Evolutionary conservation across 306 rosid species (phyloP).

Genomic region (Trichosanthes truncata): DNA sequence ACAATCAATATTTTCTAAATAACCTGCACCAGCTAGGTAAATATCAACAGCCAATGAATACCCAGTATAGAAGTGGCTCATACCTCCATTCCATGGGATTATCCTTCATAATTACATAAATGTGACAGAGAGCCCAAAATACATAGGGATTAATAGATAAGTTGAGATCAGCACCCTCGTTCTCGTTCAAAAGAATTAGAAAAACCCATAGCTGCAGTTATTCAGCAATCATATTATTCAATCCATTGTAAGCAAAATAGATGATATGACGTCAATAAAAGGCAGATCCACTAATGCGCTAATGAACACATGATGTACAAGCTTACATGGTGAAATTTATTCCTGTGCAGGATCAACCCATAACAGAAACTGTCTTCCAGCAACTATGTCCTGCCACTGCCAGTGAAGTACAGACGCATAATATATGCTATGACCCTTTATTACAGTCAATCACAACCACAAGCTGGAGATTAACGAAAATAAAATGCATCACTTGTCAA

Average conservation of each 20-base stretch:
- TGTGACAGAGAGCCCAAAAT: neutral
- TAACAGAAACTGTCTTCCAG: neutral
- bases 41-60: neutral
- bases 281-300: neutral
- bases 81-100: neutral
- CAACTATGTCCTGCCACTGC: neutral
- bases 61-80: neutral
- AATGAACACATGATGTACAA: neutral
- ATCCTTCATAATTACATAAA: neutral
- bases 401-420: neutral
- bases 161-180: neutral
- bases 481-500: neutral
- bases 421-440: neutral
- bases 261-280: neutral
- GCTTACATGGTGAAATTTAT: neutral
- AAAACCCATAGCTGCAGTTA: neutral
- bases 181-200: neutral
- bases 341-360: neutral
- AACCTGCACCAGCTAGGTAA: neutral
- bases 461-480: neutral
- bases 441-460: neutral
- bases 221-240: neutral
- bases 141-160: neutral
- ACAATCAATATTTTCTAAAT: neutral
- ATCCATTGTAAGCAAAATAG: neutral